Base-by-base conservation (phyloP, 805 yeast genomes). In the Saccharomycopsis selenospora region DNA sequence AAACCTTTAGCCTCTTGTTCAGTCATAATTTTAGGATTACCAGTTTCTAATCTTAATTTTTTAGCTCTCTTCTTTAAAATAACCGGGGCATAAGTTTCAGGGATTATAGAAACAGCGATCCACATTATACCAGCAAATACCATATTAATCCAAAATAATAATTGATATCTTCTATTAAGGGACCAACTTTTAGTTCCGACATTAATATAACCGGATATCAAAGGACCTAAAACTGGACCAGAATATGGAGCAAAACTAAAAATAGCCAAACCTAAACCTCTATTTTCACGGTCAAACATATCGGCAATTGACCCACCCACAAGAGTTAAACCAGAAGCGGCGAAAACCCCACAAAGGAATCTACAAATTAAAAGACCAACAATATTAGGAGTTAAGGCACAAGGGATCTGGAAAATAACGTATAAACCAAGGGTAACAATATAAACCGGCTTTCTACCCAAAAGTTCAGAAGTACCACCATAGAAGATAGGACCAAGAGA, bases 231-330 rank as follows among this genome's bases (percentile, higher is more conserved):
- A 33, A 86, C 95, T 1, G 96, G 96, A 45, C 96, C 96, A 54
- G 90, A 82, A 65, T 88, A 89, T 2, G 96, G 96, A 51, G 93
- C 88, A 59, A 87, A 88, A 10, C 95, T 90, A 60, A 89, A 89
- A 59, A 83, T 83, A 0, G 95, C 95, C 66, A 89, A 87, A 36
- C 95, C 95, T 59, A 80, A 75, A 57, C 95, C 95, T 68, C 96
- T 75, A 0, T 89, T 77, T 55, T 77, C 83, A 47, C 77, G 73
- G n/a, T 81, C 76, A 72, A 89, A 91, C 72, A 89, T 75, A 65
- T 89, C 97, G 43, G 93, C 91, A 54, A 89, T 77, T 33, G 95
- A 82, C 46, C 95, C 97, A 64, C 95, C 96, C 51, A 89, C 95
- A 46, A 85, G 73, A 47, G 90, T 81, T 42, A 89, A 71, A 22